Base-by-base conservation (phyloP, 2,329 filamentous ascomycete species). In the Aspergillus sp. region DNA sequence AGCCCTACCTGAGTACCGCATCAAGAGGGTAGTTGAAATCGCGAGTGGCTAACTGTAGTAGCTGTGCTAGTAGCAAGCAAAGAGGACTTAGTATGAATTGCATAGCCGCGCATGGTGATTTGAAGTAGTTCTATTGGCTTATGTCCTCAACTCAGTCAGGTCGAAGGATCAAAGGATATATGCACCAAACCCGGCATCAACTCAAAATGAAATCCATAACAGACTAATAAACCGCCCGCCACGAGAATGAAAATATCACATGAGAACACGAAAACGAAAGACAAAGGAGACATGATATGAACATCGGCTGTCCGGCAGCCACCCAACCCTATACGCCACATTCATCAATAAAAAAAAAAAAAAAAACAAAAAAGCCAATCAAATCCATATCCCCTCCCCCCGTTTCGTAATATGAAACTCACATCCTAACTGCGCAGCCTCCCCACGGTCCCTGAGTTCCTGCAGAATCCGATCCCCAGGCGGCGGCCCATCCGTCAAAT, bases 341-440 rank as follows among this genome's bases (percentile, higher is more conserved):
- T 30, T 30, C 10, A 30, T 30, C 25, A 30, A 30, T 12, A 30
- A 4, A 3, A 30, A 30, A 5, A 12, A 27, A 30, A 30, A 30
- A 30, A 4, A 30, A 30, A 30, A 4, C 9, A 30, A 30, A 5
- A 12, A 27, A 30, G 12, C 4, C 2, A 44, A 20, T 55, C 53
- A 72, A 49, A 74, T 57, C 57, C 64, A 76, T 37, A 77, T 66
- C n/a, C 65, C 67, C 66, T 85, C 80, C 3, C 88, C 88, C 44
- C 78, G 73, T 55, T 75, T 73, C 10, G 87, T 85, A 42, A 95
- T 75, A 30, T 86, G 71, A 68, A 94, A 96, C 55, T 86, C 81
- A 64, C 88, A 94, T 0, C 90, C 91, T 43, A 95, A 67, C 41
- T 78, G 77, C 7, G 73, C 77, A 10, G 81, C 79, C 46, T 74